phyloP scores from a whole-genome alignment of 805 yeast species.

The Torulaspora indica region DNA sequence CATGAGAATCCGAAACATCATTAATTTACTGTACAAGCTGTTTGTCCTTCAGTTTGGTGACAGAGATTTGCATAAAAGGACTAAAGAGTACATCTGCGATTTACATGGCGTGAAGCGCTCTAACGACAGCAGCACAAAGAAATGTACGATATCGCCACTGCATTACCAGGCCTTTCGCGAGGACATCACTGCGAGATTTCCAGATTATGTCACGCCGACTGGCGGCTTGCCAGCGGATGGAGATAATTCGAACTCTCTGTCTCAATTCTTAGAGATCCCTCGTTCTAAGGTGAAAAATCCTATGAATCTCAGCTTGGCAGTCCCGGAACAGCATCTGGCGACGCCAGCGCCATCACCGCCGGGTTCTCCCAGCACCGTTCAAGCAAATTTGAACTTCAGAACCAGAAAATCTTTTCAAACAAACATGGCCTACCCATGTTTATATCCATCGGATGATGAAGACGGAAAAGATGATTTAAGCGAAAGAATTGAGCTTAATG shows the following conservation, averaged over 20 bases:
- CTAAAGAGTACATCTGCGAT: constrained; percentile 45
- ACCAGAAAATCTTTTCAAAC: constrained; percentile 57
- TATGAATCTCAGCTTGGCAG: constrained; percentile 28
- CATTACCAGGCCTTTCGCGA: constrained; percentile 79
- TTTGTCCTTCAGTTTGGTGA: constrained; percentile 63
- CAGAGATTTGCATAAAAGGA: constrained; percentile 35
- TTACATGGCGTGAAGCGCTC: constrained; percentile 37
- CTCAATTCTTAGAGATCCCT: constrained; percentile 57
- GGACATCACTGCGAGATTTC: constrained; percentile 70
- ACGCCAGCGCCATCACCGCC: constrained; percentile 89
- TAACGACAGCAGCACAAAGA: constrained; percentile 25
- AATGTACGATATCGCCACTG: constrained; percentile 64
- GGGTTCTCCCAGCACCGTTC: constrained; percentile 41
- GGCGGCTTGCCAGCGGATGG: constrained; percentile 44
- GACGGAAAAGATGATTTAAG: constrained; percentile 33
- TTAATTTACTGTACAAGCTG: constrained; percentile 50
- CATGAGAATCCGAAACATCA: constrained; percentile 53
- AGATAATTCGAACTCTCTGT: constrained; percentile 49
- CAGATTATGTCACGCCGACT: constrained; percentile 55
- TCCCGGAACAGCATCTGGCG: constrained; percentile 47
- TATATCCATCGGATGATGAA: constrained; percentile 49
- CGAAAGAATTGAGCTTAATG: constrained; percentile 10
- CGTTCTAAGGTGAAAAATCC: constrained; percentile 41
- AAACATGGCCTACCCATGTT: constrained; percentile 60
- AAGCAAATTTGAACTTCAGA: constrained; percentile 32